Base-by-base conservation (phyloP, 169 alveolate genomes). In the Theileria luwenshuni region DNA sequence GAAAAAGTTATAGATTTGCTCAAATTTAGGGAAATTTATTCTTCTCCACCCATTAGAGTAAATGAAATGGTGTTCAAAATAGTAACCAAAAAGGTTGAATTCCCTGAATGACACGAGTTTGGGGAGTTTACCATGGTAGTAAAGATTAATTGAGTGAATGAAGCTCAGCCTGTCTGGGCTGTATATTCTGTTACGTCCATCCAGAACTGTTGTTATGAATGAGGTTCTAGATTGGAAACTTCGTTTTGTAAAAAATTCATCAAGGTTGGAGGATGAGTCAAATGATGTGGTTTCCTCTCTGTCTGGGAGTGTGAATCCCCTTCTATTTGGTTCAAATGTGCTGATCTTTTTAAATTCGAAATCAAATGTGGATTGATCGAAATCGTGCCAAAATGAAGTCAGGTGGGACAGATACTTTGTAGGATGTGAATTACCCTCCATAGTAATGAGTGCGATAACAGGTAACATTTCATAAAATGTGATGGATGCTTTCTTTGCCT, bases 41-140 rank as follows among this genome's bases (percentile, higher is more conserved):
- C 45, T 38, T 19, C 65, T 56, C 65, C 65, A 56, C 7, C 65
- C 65, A 21, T 56, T 56, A 15, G 45, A 27, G 65, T 28, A 56
- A 15, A 21, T 19, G 32, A 56, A 56, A 21, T 23, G 12, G 65
- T 56, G 65, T 12, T 27, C 32, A 56, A 23, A 56, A 17, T 38
- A 19, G 38, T 56, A 56, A 21, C 65, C 65, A 21, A 28, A 56
- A 2, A 56, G 32, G 19, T 32, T 28, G 3, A 6, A 5, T 43
- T 56, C 65, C 32, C 32, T 15, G 30, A 56, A 56, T 15, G 65
- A 3, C 12, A 56, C 45, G 19, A 56, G 65, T 43, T 56, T 15
- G 21, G 65, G 65, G 30, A 21, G 25, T 15, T 32, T 28, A 21
- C 38, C 65, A 19, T 56, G 65, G 38, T 56, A 56, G 38, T 41